These are phyloP conservation scores for Geoglossum cookeanum DNA, from an alignment of 2,329 filamentous ascomycete genomes.

Conservation along the genomic window DNA sequence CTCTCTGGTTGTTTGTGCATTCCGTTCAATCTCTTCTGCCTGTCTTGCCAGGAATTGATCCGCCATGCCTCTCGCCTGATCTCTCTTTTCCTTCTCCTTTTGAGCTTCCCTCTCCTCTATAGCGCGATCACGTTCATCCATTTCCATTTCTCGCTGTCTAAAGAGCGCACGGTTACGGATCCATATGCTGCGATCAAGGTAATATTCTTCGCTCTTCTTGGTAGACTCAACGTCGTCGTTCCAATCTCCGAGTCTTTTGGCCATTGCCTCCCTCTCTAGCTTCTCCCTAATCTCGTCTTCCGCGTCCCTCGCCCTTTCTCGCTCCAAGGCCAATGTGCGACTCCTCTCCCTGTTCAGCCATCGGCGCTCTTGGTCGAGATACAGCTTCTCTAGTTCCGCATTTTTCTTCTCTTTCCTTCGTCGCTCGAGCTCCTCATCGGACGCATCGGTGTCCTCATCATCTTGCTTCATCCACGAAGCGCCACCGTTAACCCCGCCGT, in stretches of 20 bases:
- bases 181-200: constrained; percentile 71
- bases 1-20: constrained; percentile 5
- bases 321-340: constrained; percentile 64
- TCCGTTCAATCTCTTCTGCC: constrained; percentile 49
- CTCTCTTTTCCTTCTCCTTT: constrained; percentile 49
- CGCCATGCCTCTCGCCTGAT: constrained; percentile 66
- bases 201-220: constrained; percentile 62
- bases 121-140: constrained; percentile 67
- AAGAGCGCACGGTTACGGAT: constrained; percentile 59
- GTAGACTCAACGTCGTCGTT: constrained; percentile 71
- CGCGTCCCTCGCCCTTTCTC: constrained; percentile 58
- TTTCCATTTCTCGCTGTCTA: constrained; percentile 50
- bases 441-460: constrained; percentile 73
- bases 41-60: constrained; percentile 80
- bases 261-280: constrained; percentile 45
- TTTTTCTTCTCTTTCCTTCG: constrained; percentile 52
- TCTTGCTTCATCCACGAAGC: constrained; percentile 40
- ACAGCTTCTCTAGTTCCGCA: constrained; percentile 60
- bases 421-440: constrained; percentile 66
- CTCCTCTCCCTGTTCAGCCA: constrained; percentile 83
- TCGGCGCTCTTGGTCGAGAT: constrained; percentile 67
- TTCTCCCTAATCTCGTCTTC: constrained; percentile 49
- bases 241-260: constrained; percentile 59
- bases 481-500: constrained; percentile 46
- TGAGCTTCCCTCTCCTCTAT: constrained; percentile 59